Evolutionary conservation across 208 protist genomes (phyloP), one percentile per base, ranked within the genome.

Genomic region (Novymonas esmeraldas): DNA sequence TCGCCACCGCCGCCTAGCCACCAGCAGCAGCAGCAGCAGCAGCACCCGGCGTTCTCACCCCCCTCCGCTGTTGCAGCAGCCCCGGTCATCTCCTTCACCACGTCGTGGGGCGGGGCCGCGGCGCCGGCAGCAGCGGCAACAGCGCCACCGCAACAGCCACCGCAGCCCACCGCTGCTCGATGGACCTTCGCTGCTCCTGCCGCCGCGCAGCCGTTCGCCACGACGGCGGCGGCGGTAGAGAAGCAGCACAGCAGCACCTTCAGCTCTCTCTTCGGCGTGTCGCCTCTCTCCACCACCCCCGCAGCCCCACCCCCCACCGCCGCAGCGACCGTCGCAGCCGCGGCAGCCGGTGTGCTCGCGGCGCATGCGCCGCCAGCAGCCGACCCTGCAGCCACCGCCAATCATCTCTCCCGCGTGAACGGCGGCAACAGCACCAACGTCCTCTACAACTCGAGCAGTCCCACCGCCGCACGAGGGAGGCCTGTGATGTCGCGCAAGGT

Each of bases 371-470:
- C 33, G 3, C 20, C n/a, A 6, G 20, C 52, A 50, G 41, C 52
- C 7, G 24, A 41, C 18, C 24, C 70, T 18, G 7, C 66, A 26
- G 18, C 51, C 22, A 28, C 38, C 28, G 26, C 36, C 18, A 11
- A 36, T 20, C 39, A 31, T 5, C 26, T 41, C 4, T 11, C 49
- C 4, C 58, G 56, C 14, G 24, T 68, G 31, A 38, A 16, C 13
- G 39, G 42, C 55, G 45, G 38, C 38, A 51, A 44, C 20, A 71
- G 67, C 68, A 76, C 69, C 45, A 70, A 89, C 67, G 57, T 87
- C 52, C 87, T 85, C 58, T 54, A 81, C 65, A 79, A 89, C 42
- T 81, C 83, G 4, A 63, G 62, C 28, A 69, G 61, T 6, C 51
- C 67, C 39, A 41, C 41, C 6, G 34, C 62, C 51, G 45, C 46